Evolutionary conservation across 2,329 filamentous ascomycete genomes (phyloP).

Genomic region (Emergomyces orientalis): DNA sequence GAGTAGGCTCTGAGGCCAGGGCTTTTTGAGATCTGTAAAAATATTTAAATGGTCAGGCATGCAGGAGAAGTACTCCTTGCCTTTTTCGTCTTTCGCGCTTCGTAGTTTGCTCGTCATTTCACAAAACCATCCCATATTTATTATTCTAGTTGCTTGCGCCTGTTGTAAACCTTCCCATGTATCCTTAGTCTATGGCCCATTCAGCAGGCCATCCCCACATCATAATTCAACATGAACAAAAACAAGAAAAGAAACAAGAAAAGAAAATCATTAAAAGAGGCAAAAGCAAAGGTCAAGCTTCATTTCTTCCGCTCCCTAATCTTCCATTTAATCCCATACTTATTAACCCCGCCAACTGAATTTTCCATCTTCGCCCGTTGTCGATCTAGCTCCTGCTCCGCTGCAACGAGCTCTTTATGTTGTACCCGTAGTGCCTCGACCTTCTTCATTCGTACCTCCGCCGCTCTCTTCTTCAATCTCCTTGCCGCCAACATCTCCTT

Average conservation of each 20-base stretch:
- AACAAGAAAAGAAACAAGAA: background rate
- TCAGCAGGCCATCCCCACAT: background rate
- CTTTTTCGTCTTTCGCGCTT: background rate
- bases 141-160: background rate
- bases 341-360: constrained; percentile 52
- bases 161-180: background rate
- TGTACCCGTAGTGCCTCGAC: constrained; percentile 46
- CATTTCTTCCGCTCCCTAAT: constrained; percentile 52
- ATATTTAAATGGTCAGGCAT: background rate
- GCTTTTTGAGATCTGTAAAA: background rate
- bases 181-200: constrained; percentile 1
- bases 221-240: background rate
- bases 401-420: constrained; percentile 46
- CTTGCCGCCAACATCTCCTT: constrained; percentile 31
- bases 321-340: constrained; percentile 57
- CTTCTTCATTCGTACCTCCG: constrained; percentile 41
- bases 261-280: constrained; percentile 6
- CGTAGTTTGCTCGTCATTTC: background rate
- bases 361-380: constrained; percentile 55
- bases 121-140: background rate
- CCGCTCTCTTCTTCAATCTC: constrained; percentile 42
- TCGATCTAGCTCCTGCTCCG: constrained; percentile 48
- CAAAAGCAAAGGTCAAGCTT: constrained; percentile 10
- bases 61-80: background rate
- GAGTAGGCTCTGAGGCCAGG: constrained; percentile 15